Evolutionary conservation across 257 asterid species (phyloP).

Genomic region (Echites panduratus): DNA sequence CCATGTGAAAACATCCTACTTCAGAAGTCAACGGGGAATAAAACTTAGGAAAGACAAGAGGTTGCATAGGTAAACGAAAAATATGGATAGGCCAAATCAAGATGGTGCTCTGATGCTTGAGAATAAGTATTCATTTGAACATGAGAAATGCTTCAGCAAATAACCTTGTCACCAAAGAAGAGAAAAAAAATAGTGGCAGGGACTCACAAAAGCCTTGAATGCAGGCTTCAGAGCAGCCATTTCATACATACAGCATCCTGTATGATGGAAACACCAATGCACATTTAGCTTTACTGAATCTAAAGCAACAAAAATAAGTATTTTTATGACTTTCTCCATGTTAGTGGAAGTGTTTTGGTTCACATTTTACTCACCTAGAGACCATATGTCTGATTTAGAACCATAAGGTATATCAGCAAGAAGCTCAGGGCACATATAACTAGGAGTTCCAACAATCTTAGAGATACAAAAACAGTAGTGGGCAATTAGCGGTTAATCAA

Average conservation of each 20-base stretch:
- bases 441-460: conserved; percentile 95
- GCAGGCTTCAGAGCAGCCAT: conserved; percentile 89
- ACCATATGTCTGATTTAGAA: conserved; percentile 91
- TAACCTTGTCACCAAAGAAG: not conserved
- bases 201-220: conserved; percentile 95
- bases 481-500: conserved; percentile 17
- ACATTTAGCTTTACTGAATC: not conserved
- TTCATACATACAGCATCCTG: conserved; percentile 95
- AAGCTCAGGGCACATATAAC: conserved; percentile 97
- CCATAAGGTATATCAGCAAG: conserved; percentile 96
- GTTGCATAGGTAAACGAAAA: not conserved
- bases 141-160: not conserved
- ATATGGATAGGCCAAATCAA: not conserved
- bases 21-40: no score
- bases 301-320: not conserved
- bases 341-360: not conserved
- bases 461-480: conserved; percentile 14
- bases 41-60: no score
- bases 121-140: no score
- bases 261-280: conserved; percentile 21
- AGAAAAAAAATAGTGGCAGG: no score
- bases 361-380: conserved; percentile 64
- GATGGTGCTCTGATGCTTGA: no score
- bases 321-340: not conserved
- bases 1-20: no score